Conservation (phyloP, 768 basidiomycete species). For the Leccinum aurantiacum region DNA sequence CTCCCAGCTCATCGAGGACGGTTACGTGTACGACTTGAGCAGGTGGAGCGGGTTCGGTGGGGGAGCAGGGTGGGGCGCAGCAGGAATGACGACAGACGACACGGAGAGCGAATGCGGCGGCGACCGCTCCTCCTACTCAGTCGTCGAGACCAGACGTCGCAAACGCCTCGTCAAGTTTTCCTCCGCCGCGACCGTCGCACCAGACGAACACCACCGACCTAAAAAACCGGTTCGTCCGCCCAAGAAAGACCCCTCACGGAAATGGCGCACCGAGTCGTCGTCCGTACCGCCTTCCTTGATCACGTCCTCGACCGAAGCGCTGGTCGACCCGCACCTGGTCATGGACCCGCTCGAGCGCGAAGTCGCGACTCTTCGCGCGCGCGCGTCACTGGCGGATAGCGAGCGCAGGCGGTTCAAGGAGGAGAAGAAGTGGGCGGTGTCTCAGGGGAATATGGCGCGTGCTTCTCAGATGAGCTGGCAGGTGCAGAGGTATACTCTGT, state of each 20-base stretch:
- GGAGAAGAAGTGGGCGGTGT: conserved; percentile 84
- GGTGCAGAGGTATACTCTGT: conserved; percentile 73
- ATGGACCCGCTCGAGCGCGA: conserved; percentile 72
- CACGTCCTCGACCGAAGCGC: conserved; percentile 63
- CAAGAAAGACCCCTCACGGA: conserved; percentile 30
- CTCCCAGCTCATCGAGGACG: conserved; percentile 61
- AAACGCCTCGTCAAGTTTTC: conserved; percentile 50
- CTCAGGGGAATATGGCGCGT: conserved; percentile 72
- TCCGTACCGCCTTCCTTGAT: conserved; percentile 50
- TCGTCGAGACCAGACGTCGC: conserved; percentile 28
- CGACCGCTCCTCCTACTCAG: conserved; percentile 2
- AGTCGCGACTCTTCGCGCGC: conserved; percentile 70
- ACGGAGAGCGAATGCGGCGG: conserved; percentile 16
- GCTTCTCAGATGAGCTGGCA: conserved; percentile 83
- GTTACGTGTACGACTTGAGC: conserved; percentile 33
- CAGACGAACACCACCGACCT: conserved; percentile 9
- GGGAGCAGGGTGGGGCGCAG: not conserved
- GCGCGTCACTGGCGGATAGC: conserved; percentile 79
- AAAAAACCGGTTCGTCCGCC: conserved; percentile 28
- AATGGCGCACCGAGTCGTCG: conserved; percentile 34
- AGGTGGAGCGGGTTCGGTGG: not conserved
- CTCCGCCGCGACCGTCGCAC: conserved; percentile 25
- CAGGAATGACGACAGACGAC: not conserved
- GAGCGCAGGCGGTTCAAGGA: conserved; percentile 82
- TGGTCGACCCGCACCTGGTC: conserved; percentile 55